A percentile compares a stretch with the other conserved stretches of the same genome.
Evolutionary conservation across 805 yeast genomes (phyloP).

Genomic region (Candida silvatica): DNA sequence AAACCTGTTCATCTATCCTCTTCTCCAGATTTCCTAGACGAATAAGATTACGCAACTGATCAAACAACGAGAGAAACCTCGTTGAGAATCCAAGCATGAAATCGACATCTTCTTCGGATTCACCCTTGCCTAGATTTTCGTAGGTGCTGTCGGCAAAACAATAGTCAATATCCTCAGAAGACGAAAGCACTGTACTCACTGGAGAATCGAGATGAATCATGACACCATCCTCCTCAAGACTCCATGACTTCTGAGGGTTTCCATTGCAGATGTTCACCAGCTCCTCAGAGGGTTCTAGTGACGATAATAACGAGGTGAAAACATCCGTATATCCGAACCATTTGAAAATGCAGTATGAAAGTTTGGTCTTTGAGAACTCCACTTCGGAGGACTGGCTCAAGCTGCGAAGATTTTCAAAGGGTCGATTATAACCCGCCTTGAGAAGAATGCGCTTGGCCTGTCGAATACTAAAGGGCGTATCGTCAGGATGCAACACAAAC

Average conservation of each 20-base stretch:
- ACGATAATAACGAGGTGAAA: constrained; percentile 52
- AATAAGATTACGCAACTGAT: not conserved
- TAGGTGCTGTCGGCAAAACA: not conserved
- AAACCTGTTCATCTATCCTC: not conserved
- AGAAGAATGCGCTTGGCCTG: not conserved
- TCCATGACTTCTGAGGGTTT: too few species aligned
- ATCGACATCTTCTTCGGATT: constrained; percentile 39
- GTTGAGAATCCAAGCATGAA: constrained; percentile 60
- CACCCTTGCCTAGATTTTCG: constrained; percentile 12
- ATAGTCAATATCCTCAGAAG: too few species aligned
- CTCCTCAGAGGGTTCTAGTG: constrained; percentile 24
- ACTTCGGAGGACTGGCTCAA: too few species aligned
- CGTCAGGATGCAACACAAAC: not conserved
- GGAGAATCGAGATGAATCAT: too few species aligned
- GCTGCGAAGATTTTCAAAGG: not conserved
- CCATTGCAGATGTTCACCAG: too few species aligned
- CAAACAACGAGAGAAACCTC: constrained; percentile 44
- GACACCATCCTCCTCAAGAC: too few species aligned
- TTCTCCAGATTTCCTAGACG: not conserved
- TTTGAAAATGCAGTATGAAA: constrained; percentile 47
- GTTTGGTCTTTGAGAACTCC: constrained; percentile 17
- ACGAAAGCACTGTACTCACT: too few species aligned
- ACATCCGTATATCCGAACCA: constrained; percentile 67
- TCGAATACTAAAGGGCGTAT: not conserved
- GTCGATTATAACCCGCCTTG: not conserved